Evolutionary conservation across 2,329 filamentous ascomycete species (phyloP).

Genomic region (Xylaria sp.): DNA sequence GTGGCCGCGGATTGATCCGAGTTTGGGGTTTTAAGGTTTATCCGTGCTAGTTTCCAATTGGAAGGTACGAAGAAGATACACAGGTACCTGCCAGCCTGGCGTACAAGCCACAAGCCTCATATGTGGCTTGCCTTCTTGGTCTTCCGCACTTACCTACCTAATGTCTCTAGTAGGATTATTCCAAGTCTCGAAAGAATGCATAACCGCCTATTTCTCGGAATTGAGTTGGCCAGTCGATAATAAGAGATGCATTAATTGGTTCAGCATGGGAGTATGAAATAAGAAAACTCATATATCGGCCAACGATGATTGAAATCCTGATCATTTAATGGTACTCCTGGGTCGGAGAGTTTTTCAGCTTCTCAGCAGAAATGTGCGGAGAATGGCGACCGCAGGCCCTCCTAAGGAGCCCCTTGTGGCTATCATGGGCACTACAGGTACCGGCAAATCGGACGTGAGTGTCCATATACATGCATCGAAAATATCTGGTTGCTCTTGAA

Average conservation of each 20-base stretch:
- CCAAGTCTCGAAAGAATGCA: too few relatives aligned
- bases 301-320: background rate
- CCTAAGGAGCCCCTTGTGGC: slow-evolving; percentile 69
- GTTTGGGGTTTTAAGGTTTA: background rate
- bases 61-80: too few relatives aligned
- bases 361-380: slow-evolving; percentile 30
- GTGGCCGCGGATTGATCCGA: background rate
- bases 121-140: too few relatives aligned
- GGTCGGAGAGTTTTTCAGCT: background rate
- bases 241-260: too few relatives aligned
- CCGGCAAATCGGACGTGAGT: slow-evolving; percentile 60
- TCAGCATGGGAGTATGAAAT: background rate
- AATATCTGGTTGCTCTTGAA: background rate
- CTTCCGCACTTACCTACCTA: too few relatives aligned
- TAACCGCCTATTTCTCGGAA: too few relatives aligned
- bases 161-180: too few relatives aligned
- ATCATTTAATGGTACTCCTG: slow-evolving; percentile 10
- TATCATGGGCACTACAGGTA: slow-evolving; percentile 87
- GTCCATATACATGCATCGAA: slow-evolving; percentile 27
- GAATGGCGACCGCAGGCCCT: slow-evolving; percentile 43
- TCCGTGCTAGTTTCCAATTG: too few relatives aligned
- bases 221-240: too few relatives aligned
- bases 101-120: background rate
- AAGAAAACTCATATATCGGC: background rate
- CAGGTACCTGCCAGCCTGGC: too few relatives aligned